A percentile compares a stretch with the other conserved stretches of the same genome.
These are phyloP conservation scores for Heliamphora exappendiculata DNA, from an alignment of 148 eudicot species.

Conservation along the genomic window DNA sequence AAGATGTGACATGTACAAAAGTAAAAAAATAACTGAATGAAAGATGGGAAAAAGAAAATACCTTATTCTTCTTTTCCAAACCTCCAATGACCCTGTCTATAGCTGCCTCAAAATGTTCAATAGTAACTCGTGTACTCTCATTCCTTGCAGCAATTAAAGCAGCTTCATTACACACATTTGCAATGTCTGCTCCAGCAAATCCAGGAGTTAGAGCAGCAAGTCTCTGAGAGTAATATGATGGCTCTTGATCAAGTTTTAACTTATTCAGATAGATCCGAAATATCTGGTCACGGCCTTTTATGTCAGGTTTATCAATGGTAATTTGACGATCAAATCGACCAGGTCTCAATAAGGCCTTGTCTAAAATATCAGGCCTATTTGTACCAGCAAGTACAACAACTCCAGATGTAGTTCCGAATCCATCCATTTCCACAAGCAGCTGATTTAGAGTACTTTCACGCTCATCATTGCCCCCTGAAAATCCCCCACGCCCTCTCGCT, in stretches of 20 bases:
- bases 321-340: slow-evolving; percentile 75
- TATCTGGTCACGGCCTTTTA: slow-evolving; percentile 60
- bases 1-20: background rate
- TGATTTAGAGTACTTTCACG: slow-evolving; percentile 65
- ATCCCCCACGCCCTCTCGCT: slow-evolving; percentile 57
- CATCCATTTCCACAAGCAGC: slow-evolving; percentile 74
- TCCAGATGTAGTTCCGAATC: slow-evolving; percentile 61
- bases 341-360: slow-evolving; percentile 63
- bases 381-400: slow-evolving; percentile 67
- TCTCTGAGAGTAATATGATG: slow-evolving; percentile 52
- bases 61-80: slow-evolving; percentile 62
- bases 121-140: slow-evolving; percentile 32
- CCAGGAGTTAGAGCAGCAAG: slow-evolving; percentile 72
- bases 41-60: slow-evolving; percentile 12
- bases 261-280: slow-evolving; percentile 45
- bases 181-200: slow-evolving; percentile 70
- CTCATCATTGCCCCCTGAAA: slow-evolving; percentile 51
- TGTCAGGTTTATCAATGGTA: slow-evolving; percentile 57
- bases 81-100: slow-evolving; percentile 64
- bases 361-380: slow-evolving; percentile 58
- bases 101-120: slow-evolving; percentile 61
- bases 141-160: slow-evolving; percentile 59
- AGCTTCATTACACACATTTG: slow-evolving; percentile 71
- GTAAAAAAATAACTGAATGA: background rate
- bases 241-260: slow-evolving; percentile 52